Evolutionary conservation across 768 basidiomycete species (phyloP).

Genomic region (Lactifluus echinatus): DNA sequence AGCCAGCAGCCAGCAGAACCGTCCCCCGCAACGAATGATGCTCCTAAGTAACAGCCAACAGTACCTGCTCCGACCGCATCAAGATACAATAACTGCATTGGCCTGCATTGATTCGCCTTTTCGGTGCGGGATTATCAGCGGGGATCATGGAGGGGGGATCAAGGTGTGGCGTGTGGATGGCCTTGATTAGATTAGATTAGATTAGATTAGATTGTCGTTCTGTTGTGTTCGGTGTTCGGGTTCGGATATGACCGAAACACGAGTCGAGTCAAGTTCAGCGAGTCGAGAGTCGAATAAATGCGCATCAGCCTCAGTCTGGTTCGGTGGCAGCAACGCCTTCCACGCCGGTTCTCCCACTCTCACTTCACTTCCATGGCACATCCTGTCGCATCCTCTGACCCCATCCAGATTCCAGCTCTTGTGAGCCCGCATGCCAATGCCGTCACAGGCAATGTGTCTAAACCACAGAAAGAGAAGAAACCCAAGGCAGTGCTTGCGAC

Average conservation of each 20-base stretch:
- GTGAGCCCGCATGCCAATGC: slow-evolving; percentile 2
- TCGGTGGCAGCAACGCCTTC: slow-evolving; percentile 17
- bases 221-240: too few relatives aligned
- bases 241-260: slow-evolving; percentile 4
- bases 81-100: slow-evolving; percentile 82
- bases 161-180: slow-evolving; percentile 82
- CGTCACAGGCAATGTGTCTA: slow-evolving; percentile 22
- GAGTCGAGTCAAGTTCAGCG: background rate
- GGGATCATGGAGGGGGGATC: slow-evolving; percentile 80
- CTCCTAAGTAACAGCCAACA: slow-evolving; percentile 78
- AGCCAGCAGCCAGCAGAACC: slow-evolving; percentile 44
- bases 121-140: slow-evolving; percentile 85
- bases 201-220: background rate
- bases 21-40: slow-evolving; percentile 67
- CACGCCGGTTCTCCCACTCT: too few relatives aligned
- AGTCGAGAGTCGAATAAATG: too few relatives aligned
- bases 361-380: slow-evolving; percentile 38
- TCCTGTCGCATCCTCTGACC: slow-evolving; percentile 44
- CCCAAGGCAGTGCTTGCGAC: slow-evolving; percentile 30
- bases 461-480: slow-evolving; percentile 39
- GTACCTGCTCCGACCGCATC: slow-evolving; percentile 76
- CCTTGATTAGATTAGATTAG: slow-evolving; percentile 19
- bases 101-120: slow-evolving; percentile 89
- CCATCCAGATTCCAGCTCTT: slow-evolving; percentile 38
- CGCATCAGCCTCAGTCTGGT: slow-evolving; percentile 10